phyloP scores from a whole-genome alignment of 306 rosid species.

The Cicer pinnatifidum region DNA sequence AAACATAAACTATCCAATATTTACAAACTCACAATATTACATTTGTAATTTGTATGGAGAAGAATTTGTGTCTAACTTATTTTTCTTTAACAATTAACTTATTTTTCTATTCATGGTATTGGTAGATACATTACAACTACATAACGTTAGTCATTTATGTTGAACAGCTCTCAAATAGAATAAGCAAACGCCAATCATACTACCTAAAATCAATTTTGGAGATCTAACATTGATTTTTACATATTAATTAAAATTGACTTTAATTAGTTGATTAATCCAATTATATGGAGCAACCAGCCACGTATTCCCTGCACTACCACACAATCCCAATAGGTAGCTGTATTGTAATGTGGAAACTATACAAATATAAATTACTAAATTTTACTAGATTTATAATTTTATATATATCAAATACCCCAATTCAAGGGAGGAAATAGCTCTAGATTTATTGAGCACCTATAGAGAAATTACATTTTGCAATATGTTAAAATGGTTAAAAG shows the following conservation, averaged over 20 bases:
- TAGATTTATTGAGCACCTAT: neutral
- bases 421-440: neutral
- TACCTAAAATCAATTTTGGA: too few relatives aligned
- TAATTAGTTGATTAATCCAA: neutral
- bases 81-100: too few relatives aligned
- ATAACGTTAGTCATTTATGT: neutral
- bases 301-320: neutral
- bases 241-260: too few relatives aligned
- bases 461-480: neutral
- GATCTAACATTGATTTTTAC: too few relatives aligned
- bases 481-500: neutral
- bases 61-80: neutral
- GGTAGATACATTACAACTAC: neutral
- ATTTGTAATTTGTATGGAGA: neutral
- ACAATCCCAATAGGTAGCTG: neutral
- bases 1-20: conserved; percentile 8
- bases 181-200: neutral
- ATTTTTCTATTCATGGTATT: too few relatives aligned
- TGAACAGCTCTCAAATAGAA: conserved; percentile 6
- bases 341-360: too few relatives aligned
- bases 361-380: neutral
- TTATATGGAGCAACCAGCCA: neutral
- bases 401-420: neutral
- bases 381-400: neutral
- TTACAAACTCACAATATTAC: neutral